These are phyloP conservation scores for Usnea hakonensis DNA, from an alignment of 495 filamentous ascomycete species.

Conservation along the genomic window DNA sequence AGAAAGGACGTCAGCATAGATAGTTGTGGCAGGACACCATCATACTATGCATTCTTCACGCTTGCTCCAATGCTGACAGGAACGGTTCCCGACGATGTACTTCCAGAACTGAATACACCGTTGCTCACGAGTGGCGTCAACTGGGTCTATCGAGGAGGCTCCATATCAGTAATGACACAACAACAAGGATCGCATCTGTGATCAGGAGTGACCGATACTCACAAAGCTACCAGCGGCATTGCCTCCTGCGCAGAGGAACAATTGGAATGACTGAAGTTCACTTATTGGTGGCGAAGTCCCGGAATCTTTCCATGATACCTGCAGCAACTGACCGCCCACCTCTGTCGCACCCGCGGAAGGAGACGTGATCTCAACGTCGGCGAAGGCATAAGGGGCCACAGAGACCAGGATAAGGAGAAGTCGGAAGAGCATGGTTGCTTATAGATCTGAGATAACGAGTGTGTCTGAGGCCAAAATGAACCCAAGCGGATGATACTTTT, in stretches of 20 bases:
- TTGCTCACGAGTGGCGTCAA: conserved; percentile 35
- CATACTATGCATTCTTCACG: conserved; percentile 57
- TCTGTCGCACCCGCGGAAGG: conserved; percentile 43
- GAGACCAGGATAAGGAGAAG: conserved; percentile 36
- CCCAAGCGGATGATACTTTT: neutral
- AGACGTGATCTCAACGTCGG: conserved; percentile 49
- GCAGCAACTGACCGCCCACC: conserved; percentile 43
- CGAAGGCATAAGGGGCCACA: conserved; percentile 39
- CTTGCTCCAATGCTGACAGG: conserved; percentile 40
- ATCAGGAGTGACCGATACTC: conserved; percentile 12
- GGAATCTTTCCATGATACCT: conserved; percentile 53
- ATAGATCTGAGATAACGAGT: conserved; percentile 10
- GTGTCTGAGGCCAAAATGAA: neutral
- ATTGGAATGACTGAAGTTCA: conserved; percentile 48
- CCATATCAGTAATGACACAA: conserved; percentile 6
- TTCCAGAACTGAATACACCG: conserved; percentile 42
- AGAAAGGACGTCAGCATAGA: conserved; percentile 6
- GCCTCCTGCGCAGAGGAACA: conserved; percentile 59
- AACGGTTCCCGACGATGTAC: conserved; percentile 45
- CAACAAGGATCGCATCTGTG: conserved; percentile 7
- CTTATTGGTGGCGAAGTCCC: conserved; percentile 40
- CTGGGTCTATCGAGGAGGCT: conserved; percentile 34
- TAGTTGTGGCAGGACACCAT: neutral
- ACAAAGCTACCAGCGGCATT: conserved; percentile 43
- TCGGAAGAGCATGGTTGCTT: conserved; percentile 27